phyloP scores from a whole-genome alignment of 2,329 filamentous ascomycete genomes.

The Emergomyces orientalis region DNA sequence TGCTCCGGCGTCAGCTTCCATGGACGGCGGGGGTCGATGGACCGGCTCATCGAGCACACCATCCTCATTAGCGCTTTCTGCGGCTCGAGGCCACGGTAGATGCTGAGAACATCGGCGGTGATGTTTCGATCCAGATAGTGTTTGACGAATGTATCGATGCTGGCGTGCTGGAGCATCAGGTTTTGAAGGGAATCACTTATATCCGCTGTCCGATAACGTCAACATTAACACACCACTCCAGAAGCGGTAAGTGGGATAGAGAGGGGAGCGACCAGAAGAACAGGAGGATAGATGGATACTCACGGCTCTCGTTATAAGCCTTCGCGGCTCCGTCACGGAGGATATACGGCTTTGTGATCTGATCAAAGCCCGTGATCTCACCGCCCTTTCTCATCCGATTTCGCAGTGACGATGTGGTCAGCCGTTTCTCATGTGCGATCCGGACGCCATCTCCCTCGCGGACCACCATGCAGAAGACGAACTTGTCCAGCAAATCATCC shows the following conservation, averaged over 20 bases:
- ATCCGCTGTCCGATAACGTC: neutral
- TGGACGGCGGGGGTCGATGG: neutral
- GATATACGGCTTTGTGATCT: neutral
- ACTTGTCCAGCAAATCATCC: slow-evolving; percentile 10
- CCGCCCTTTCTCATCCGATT: neutral
- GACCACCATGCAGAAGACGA: slow-evolving; percentile 19
- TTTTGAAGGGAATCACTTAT: slow-evolving; percentile 17
- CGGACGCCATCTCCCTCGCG: slow-evolving; percentile 14
- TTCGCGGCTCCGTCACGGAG: neutral
- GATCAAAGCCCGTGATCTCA: neutral
- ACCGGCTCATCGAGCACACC: neutral
- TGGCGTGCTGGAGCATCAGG: slow-evolving; percentile 17
- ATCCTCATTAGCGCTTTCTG: neutral
- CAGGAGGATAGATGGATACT: slow-evolving; percentile 4
- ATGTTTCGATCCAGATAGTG: neutral
- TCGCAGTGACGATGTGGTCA: neutral
- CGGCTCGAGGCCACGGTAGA: neutral
- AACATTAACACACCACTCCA: neutral
- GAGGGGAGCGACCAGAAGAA: too few species aligned
- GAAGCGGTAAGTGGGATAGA: too few species aligned
- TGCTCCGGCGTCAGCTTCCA: neutral
- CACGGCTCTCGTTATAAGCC: neutral
- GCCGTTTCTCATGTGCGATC: neutral
- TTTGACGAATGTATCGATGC: slow-evolving; percentile 5
- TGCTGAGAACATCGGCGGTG: neutral